Conservation (phyloP, 202 grass and related monocot genomes). For the Schoenoplectus tabernaemontani region DNA sequence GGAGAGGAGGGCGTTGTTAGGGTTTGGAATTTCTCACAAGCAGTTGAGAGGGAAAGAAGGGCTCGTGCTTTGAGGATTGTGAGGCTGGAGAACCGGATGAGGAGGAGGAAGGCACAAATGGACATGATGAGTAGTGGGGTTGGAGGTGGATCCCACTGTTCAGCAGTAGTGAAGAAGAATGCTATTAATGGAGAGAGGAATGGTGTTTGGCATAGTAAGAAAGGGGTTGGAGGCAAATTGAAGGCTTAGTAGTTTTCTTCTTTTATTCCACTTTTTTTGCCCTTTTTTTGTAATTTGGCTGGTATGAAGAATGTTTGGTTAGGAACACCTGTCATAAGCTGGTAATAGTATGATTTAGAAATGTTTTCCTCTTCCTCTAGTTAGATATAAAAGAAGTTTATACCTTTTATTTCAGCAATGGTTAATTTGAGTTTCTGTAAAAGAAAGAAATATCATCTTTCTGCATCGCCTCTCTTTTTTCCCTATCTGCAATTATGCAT, state of each 20-base stretch:
- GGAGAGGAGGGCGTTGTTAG: constrained; percentile 77
- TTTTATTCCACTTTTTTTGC: neutral
- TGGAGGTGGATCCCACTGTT: constrained; percentile 55
- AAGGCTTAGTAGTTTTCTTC: constrained; percentile 38
- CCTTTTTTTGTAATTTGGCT: neutral
- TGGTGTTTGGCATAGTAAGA: constrained; percentile 51
- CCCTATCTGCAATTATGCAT: neutral
- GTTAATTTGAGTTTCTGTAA: constrained; percentile 1
- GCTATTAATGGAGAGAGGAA: constrained; percentile 52
- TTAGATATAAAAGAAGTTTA: neutral
- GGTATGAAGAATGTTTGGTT: neutral
- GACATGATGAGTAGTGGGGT: constrained; percentile 47
- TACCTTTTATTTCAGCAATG: neutral
- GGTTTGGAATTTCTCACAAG: constrained; percentile 92
- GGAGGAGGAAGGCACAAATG: constrained; percentile 56
- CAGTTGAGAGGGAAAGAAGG: constrained; percentile 73
- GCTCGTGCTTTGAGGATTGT: constrained; percentile 52
- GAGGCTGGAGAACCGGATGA: constrained; percentile 87
- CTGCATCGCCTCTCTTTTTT: neutral
- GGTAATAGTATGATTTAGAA: constrained; percentile 7
- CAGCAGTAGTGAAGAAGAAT: constrained; percentile 53
- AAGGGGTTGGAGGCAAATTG: constrained; percentile 42
- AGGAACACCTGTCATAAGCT: neutral
- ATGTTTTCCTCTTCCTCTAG: neutral
- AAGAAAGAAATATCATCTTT: neutral